Percentiles rank a stretch among this genome's conserved stretches.
Evolutionary conservation across 441 rosid species (phyloP).

Genomic region (Pelargonium fulgidum): DNA sequence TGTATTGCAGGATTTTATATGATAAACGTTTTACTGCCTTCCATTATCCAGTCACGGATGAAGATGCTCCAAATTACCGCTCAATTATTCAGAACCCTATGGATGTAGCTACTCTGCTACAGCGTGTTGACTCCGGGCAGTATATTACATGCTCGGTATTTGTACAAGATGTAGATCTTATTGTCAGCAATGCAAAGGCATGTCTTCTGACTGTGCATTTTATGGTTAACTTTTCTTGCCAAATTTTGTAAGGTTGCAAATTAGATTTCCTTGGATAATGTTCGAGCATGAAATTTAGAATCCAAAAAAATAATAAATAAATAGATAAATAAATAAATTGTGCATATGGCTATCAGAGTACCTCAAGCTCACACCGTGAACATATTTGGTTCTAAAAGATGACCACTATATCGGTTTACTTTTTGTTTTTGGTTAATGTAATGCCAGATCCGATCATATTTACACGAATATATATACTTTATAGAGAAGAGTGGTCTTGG

Average conservation of each 20-base stretch:
- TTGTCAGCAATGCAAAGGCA: conserved; percentile 89
- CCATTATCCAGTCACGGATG: conserved; percentile 91
- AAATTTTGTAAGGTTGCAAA: not conserved
- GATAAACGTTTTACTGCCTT: conserved; percentile 89
- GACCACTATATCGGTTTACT: not conserved
- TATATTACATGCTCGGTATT: conserved; percentile 76
- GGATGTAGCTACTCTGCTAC: conserved; percentile 89
- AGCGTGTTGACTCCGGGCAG: conserved; percentile 84
- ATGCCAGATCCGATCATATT: not conserved
- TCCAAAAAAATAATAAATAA: not conserved
- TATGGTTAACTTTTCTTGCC: not conserved
- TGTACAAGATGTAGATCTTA: conserved; percentile 82
- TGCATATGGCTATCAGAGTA: not conserved
- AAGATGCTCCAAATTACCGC: conserved; percentile 95
- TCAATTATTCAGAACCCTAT: conserved; percentile 85
- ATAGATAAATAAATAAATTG: too few relatives aligned
- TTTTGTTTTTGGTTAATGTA: not conserved
- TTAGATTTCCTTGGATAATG: not conserved
- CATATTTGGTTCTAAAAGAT: not conserved
- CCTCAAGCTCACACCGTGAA: not conserved
- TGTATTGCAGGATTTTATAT: conserved; percentile 63
- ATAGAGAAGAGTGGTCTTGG: not conserved
- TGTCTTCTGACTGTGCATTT: conserved; percentile 11
- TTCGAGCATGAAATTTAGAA: not conserved
- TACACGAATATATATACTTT: not conserved